Conservation (phyloP, 345 rosid genomes). For the Linum usitatissimum region DNA sequence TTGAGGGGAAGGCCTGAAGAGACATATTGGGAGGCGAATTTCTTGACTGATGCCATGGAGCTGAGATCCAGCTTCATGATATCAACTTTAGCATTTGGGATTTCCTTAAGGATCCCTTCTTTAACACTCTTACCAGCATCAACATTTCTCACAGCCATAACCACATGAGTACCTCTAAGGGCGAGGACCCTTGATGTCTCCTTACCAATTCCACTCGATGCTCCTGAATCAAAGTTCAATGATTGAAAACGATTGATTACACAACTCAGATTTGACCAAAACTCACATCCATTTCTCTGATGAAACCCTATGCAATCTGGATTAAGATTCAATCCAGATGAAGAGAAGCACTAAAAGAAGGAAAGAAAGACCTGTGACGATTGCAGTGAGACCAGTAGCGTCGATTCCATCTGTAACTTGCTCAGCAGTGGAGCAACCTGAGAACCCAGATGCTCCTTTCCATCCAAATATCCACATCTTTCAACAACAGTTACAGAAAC, state of each 20-base stretch:
- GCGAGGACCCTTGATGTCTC: slow-evolving; percentile 14
- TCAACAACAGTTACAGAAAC: too few relatives aligned
- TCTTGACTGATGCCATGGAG: slow-evolving; percentile 11
- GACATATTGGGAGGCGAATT: slow-evolving; percentile 13
- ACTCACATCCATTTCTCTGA: too few relatives aligned
- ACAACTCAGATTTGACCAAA: too few relatives aligned
- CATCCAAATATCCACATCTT: slow-evolving; percentile 21
- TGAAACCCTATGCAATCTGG: too few relatives aligned
- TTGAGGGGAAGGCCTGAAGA: slow-evolving; percentile 15
- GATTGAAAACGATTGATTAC: too few relatives aligned
- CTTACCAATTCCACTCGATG: slow-evolving; percentile 13
- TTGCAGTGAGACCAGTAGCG: slow-evolving; percentile 37
- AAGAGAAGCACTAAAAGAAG: not conserved
- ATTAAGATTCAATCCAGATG: too few relatives aligned
- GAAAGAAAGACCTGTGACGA: slow-evolving; percentile 27
- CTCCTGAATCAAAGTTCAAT: slow-evolving; percentile 5
- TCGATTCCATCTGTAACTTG: slow-evolving; percentile 34
- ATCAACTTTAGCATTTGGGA: slow-evolving; percentile 17
- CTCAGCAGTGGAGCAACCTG: slow-evolving; percentile 28
- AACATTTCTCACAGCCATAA: slow-evolving; percentile 9
- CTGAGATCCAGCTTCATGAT: slow-evolving; percentile 18
- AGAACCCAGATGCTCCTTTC: slow-evolving; percentile 33
- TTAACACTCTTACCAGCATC: slow-evolving; percentile 7
- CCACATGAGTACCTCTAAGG: slow-evolving; percentile 4
- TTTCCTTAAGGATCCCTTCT: not conserved